phyloP scores from a whole-genome alignment of 2,329 filamentous ascomycete genomes.

The Xylaria sp. region DNA sequence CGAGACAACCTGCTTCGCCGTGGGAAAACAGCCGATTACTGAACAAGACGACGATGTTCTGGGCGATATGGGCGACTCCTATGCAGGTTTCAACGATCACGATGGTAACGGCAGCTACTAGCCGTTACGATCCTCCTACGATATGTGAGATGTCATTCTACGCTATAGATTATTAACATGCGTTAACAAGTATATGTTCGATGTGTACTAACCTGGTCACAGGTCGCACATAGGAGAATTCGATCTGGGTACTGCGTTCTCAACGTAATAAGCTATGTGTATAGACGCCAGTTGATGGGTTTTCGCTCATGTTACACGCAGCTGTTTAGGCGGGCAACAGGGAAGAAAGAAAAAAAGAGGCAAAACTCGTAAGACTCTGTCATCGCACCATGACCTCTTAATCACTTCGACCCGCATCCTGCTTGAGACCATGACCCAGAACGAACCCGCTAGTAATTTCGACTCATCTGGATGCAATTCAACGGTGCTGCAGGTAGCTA shows the following conservation, averaged over 20 bases:
- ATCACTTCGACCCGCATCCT: constrained; percentile 18
- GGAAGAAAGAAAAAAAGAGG: background rate
- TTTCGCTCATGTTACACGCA: background rate
- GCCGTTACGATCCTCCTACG: background rate
- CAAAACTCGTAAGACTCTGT: constrained; percentile 20
- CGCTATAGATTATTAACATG: background rate
- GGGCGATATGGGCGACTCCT: background rate
- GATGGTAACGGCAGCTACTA: background rate
- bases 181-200: background rate
- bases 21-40: constrained; percentile 1
- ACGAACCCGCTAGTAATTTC: constrained; percentile 24
- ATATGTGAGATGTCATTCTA: constrained; percentile 7
- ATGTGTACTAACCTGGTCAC: background rate
- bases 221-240: background rate
- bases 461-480: constrained; percentile 22
- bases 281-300: background rate
- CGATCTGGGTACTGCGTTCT: background rate
- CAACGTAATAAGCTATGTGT: background rate
- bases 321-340: background rate
- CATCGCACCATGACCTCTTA: constrained; percentile 22
- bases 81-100: background rate
- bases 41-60: background rate
- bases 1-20: background rate
- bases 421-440: constrained; percentile 15
- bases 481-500: constrained; percentile 26